phyloP scores from a whole-genome alignment of 2,329 filamentous ascomycete genomes.

The Talaromyces atroroseus region DNA sequence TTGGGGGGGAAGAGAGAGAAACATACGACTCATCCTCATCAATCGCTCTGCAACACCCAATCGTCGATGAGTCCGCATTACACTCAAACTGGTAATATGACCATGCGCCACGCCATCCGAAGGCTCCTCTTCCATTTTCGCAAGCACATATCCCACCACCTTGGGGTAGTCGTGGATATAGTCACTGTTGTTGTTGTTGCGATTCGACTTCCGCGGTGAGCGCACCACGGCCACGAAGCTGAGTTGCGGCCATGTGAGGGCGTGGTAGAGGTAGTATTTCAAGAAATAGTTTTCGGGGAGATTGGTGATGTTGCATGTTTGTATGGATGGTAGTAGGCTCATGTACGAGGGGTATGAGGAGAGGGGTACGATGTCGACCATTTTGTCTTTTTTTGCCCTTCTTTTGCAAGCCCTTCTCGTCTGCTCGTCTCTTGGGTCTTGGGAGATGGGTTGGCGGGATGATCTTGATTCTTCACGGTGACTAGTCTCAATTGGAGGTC shows the following conservation, averaged over 20 bases:
- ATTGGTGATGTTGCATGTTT: slow-evolving; percentile 98
- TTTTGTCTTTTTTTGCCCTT: slow-evolving; percentile 17
- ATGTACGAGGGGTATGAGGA: slow-evolving; percentile 59
- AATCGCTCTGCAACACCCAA: slow-evolving; percentile 93
- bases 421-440: not conserved
- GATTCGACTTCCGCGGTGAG: slow-evolving; percentile 66
- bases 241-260: slow-evolving; percentile 94
- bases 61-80: slow-evolving; percentile 91
- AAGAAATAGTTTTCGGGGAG: slow-evolving; percentile 99
- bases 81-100: slow-evolving; percentile 89
- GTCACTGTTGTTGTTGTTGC: not conserved
- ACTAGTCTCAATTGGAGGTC: not conserved
- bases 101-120: slow-evolving; percentile 85
- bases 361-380: slow-evolving; percentile 47
- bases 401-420: not conserved
- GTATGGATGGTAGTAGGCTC: slow-evolving; percentile 77
- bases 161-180: slow-evolving; percentile 68
- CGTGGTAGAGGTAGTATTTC: slow-evolving; percentile 99
- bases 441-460: not conserved
- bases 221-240: slow-evolving; percentile 95
- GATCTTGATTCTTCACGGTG: not conserved
- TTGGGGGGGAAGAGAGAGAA: slow-evolving; percentile 11
- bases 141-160: slow-evolving; percentile 97
- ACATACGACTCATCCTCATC: slow-evolving; percentile 90
- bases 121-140: slow-evolving; percentile 99